Evolutionary conservation across 2,329 filamentous ascomycete genomes (phyloP).

Genomic region (Fusarium robinianum): DNA sequence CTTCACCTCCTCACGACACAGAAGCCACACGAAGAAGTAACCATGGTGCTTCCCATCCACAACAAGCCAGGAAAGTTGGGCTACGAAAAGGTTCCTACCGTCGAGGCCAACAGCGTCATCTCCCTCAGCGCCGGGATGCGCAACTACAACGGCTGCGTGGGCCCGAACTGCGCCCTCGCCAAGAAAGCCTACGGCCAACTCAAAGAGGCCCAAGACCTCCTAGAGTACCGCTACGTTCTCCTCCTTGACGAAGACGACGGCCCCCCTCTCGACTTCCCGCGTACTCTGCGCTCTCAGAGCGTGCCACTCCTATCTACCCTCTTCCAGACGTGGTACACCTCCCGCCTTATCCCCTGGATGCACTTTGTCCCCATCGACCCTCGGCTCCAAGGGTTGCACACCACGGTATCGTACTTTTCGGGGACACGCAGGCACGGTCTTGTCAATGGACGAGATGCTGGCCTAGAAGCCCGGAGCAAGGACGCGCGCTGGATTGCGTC

Average conservation of each 20-base stretch:
- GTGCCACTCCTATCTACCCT: conserved; percentile 73
- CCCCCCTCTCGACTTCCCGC: conserved; percentile 62
- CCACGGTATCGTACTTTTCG: conserved; percentile 73
- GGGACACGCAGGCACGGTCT: conserved; percentile 54
- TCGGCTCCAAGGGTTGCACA: conserved; percentile 73
- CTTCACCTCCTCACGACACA: conserved; percentile 70
- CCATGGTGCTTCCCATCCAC: conserved; percentile 59
- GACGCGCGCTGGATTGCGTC: conserved; percentile 69
- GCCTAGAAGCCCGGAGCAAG: conserved; percentile 51
- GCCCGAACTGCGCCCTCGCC: conserved; percentile 42
- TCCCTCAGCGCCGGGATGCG: conserved; percentile 64
- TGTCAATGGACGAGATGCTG: conserved; percentile 51
- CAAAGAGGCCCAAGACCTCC: conserved; percentile 54
- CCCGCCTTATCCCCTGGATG: conserved; percentile 73
- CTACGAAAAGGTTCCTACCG: conserved; percentile 59
- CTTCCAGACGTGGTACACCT: conserved; percentile 80
- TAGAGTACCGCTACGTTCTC: conserved; percentile 71
- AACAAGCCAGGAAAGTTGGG: conserved; percentile 47
- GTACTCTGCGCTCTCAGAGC: conserved; percentile 66
- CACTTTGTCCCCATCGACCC: conserved; percentile 81
- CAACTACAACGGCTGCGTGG: conserved; percentile 60
- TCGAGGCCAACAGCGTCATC: conserved; percentile 58
- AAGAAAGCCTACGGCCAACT: conserved; percentile 40
- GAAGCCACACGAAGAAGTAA: conserved; percentile 52
- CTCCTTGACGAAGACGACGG: conserved; percentile 73